Conservation (phyloP, 345 rosid genomes). For the Ailanthus altissimus region DNA sequence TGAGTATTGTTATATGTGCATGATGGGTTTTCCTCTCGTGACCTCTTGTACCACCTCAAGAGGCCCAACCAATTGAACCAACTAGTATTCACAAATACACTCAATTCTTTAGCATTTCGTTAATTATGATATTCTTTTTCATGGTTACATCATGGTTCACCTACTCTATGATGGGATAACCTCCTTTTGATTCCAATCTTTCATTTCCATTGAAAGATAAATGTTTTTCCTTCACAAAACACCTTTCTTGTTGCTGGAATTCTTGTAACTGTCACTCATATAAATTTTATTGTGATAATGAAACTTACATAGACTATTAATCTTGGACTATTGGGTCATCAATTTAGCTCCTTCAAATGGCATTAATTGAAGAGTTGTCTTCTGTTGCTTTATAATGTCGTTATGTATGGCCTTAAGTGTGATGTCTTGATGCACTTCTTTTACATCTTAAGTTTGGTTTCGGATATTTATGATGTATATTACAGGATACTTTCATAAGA, state of each 20-base stretch:
- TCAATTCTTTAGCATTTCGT: slow-evolving; percentile 2
- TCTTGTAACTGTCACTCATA: background rate
- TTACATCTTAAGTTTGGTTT: background rate
- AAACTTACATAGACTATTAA: background rate
- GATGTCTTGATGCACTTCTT: slow-evolving; percentile 10
- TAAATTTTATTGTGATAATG: background rate
- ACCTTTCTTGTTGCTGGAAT: background rate
- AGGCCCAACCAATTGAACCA: background rate
- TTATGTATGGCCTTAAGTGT: background rate
- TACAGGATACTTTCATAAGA: slow-evolving; percentile 79
- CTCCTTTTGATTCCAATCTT: background rate
- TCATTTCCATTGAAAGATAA: background rate
- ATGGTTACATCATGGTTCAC: background rate
- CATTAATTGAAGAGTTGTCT: background rate
- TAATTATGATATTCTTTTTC: background rate
- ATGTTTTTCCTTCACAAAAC: background rate
- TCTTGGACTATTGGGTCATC: background rate
- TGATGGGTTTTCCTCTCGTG: too few species aligned
- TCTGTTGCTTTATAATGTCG: background rate
- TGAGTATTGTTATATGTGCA: too few species aligned
- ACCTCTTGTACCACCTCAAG: background rate
- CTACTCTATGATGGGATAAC: background rate
- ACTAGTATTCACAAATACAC: background rate
- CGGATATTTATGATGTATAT: slow-evolving; percentile 24
- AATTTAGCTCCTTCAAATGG: background rate